Conservation (phyloP, 805 yeast genomes). For the Schwanniomyces polymorphus region DNA sequence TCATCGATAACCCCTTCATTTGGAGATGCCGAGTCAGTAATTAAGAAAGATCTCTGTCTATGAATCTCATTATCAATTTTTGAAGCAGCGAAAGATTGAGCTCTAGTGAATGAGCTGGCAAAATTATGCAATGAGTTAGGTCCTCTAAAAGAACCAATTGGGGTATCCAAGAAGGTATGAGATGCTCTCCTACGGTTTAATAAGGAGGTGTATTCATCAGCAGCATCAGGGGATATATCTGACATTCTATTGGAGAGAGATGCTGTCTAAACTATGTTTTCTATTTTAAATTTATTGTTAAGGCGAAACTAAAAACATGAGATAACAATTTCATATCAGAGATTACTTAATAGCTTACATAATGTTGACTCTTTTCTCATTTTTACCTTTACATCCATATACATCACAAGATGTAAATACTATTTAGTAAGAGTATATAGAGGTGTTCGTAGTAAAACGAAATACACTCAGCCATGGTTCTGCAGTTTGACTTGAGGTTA, state of each 20-base stretch:
- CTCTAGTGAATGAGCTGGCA: conserved; percentile 77
- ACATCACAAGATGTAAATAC: neutral
- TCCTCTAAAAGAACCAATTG: conserved; percentile 61
- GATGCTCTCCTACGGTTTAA: conserved; percentile 15
- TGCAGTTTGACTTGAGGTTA: conserved; percentile 1
- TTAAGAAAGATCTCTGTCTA: conserved; percentile 63
- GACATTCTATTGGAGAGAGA: neutral
- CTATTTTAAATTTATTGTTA: neutral
- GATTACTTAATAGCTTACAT: neutral
- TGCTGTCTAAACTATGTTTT: neutral
- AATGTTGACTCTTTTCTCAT: neutral
- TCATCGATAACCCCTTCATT: conserved; percentile 41
- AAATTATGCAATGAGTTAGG: conserved; percentile 72
- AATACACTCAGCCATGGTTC: neutral
- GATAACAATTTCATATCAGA: neutral
- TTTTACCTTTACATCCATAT: neutral
- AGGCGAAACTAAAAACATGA: neutral
- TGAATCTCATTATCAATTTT: conserved; percentile 53
- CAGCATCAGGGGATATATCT: neutral
- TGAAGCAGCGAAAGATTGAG: conserved; percentile 62
- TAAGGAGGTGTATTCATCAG: conserved; percentile 26
- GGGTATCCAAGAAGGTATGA: conserved; percentile 25
- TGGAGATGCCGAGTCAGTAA: conserved; percentile 24
- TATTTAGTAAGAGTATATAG: neutral
- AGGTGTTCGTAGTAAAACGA: no score